phyloP scores from a whole-genome alignment of 306 rosid species.

The Medicago lupulina region DNA sequence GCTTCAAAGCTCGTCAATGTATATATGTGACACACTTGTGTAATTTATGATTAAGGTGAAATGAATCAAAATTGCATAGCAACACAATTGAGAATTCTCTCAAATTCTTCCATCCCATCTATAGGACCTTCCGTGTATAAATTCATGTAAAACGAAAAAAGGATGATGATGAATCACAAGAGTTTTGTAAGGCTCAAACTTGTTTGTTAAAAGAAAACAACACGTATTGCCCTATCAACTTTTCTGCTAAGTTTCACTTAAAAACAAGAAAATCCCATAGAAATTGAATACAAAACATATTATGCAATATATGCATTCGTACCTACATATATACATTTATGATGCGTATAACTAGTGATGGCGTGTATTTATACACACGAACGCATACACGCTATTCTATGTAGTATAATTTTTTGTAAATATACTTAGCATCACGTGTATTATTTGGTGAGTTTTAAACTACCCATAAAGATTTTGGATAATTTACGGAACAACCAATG shows the following conservation, averaged over 20 bases:
- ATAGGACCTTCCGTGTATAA: neutral
- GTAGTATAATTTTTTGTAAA: too few relatives aligned
- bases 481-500: too few relatives aligned
- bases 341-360: neutral
- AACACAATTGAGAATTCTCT: too few relatives aligned
- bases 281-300: neutral
- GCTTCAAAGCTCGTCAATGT: too few relatives aligned
- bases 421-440: neutral
- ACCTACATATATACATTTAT: neutral
- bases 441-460: too few relatives aligned
- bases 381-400: too few relatives aligned
- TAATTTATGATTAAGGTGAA: too few relatives aligned
- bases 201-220: conserved; percentile 8
- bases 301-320: neutral
- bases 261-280: neutral
- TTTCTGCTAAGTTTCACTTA: neutral
- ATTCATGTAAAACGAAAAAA: conserved; percentile 17
- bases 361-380: neutral
- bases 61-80: too few relatives aligned
- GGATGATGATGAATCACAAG: conserved; percentile 24
- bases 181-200: conserved; percentile 12
- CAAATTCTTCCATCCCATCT: neutral
- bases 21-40: too few relatives aligned
- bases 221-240: neutral
- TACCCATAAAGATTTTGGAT: too few relatives aligned